phyloP scores from a whole-genome alignment of 2,329 filamentous ascomycete species.

The Colletotrichum melonis region DNA sequence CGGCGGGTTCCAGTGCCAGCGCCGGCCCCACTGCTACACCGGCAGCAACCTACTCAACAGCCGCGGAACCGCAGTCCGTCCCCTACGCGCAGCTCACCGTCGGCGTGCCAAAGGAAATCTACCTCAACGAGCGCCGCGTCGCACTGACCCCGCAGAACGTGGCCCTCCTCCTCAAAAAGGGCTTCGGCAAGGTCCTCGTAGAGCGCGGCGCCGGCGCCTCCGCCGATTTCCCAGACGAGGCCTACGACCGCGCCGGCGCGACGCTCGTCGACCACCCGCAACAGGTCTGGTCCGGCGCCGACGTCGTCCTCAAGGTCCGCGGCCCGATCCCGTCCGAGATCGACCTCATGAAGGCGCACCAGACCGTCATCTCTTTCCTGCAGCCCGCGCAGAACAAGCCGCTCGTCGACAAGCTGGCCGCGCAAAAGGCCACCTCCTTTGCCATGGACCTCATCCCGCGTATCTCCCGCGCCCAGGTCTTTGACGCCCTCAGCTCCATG shows the following conservation, averaged over 20 bases:
- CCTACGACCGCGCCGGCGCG: constrained; percentile 82
- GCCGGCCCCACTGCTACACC: constrained; percentile 32
- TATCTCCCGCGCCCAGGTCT: constrained; percentile 88
- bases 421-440: constrained; percentile 80
- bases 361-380: constrained; percentile 84
- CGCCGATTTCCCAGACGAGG: constrained; percentile 82
- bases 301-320: constrained; percentile 88
- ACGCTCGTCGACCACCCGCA: constrained; percentile 76
- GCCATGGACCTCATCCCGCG: constrained; percentile 95
- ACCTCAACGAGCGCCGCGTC: constrained; percentile 82
- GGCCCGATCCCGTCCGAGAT: constrained; percentile 78
- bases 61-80: constrained; percentile 55
- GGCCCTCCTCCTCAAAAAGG: constrained; percentile 84
- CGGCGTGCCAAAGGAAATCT: constrained; percentile 84
- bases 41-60: constrained; percentile 51
- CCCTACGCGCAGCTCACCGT: constrained; percentile 81
- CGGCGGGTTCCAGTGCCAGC: constrained; percentile 42
- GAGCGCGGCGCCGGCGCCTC: constrained; percentile 83
- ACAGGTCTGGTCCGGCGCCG: constrained; percentile 77
- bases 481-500: constrained; percentile 92
- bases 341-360: constrained; percentile 72
- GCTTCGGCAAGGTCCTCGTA: constrained; percentile 80
- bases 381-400: constrained; percentile 85
- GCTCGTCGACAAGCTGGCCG: constrained; percentile 78
- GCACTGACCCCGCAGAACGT: constrained; percentile 89